A percentile compares a stretch with the other conserved stretches of the same genome.
phyloP scores from a whole-genome alignment of 2,329 filamentous ascomycete genomes.

The Dothideomycetes sp. region DNA sequence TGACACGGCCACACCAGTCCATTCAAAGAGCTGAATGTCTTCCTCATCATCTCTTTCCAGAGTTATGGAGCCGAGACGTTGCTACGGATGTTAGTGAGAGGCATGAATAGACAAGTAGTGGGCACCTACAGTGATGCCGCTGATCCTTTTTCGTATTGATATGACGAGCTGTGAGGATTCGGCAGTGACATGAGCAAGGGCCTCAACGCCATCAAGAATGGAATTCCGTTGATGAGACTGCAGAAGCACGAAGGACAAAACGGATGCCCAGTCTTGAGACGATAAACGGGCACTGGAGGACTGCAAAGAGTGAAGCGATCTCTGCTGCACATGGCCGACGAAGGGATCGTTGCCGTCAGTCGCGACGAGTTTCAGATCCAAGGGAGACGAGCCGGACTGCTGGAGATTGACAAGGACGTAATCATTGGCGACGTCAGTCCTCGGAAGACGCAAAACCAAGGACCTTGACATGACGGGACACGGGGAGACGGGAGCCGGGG shows the following conservation, averaged over 20 bases:
- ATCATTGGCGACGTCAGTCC: conserved; percentile 32
- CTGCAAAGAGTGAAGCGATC: conserved; percentile 44
- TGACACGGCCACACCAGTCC: conserved; percentile 50
- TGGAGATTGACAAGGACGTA: conserved; percentile 55
- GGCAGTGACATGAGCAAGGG: conserved; percentile 47
- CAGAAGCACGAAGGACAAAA: conserved; percentile 50
- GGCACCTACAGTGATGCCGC: conserved; percentile 56
- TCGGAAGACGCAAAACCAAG: conserved; percentile 49
- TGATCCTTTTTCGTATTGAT: conserved; percentile 55
- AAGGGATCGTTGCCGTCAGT: conserved; percentile 59
- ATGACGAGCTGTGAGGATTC: conserved; percentile 42
- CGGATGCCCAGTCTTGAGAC: conserved; percentile 57
- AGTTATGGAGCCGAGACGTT: conserved; percentile 58
- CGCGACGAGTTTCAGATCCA: conserved; percentile 59
- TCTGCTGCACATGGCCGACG: conserved; percentile 51
- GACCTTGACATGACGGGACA: conserved; percentile 17
- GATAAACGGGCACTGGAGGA: conserved; percentile 46
- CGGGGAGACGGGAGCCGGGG: too few species aligned
- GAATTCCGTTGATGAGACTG: conserved; percentile 33
- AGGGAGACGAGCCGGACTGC: conserved; percentile 39
- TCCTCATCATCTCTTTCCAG: conserved; percentile 48
- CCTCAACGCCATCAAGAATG: conserved; percentile 46
- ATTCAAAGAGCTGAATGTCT: conserved; percentile 58
- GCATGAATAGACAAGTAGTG: neutral
- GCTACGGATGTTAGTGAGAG: conserved; percentile 34